Evolutionary conservation across 2,329 filamentous ascomycete genomes (phyloP).

Genomic region (Lecanicillium sp.): DNA sequence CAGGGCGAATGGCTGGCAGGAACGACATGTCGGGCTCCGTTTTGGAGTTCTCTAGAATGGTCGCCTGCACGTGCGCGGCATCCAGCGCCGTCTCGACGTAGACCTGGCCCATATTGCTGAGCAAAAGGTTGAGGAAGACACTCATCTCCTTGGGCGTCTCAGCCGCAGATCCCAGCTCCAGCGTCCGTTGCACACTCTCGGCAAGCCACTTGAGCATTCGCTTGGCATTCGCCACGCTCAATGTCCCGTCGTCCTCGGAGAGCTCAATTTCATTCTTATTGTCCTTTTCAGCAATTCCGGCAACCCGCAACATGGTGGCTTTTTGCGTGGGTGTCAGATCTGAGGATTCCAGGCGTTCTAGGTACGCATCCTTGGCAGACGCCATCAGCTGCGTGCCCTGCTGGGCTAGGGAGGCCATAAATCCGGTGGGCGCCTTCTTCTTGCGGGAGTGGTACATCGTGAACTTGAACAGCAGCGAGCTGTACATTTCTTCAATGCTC

Average conservation of each 20-base stretch:
- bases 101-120: conserved; percentile 83
- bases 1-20: conserved; percentile 69
- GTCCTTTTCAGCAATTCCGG: conserved; percentile 70
- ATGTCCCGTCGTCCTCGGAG: conserved; percentile 77
- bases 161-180: conserved; percentile 80
- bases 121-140: conserved; percentile 73
- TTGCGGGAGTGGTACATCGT: conserved; percentile 87
- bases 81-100: conserved; percentile 63
- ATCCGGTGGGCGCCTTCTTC: conserved; percentile 84
- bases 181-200: conserved; percentile 82
- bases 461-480: conserved; percentile 91
- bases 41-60: conserved; percentile 71
- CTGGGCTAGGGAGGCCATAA: conserved; percentile 87
- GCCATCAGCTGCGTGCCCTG: conserved; percentile 84
- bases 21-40: conserved; percentile 84
- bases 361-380: conserved; percentile 84
- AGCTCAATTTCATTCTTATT: conserved; percentile 86
- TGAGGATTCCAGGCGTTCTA: conserved; percentile 80
- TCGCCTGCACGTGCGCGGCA: conserved; percentile 66
- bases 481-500: conserved; percentile 75
- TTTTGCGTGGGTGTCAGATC: conserved; percentile 86
- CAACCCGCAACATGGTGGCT: conserved; percentile 81
- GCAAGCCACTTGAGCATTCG: conserved; percentile 97
- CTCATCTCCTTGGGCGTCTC: conserved; percentile 95
- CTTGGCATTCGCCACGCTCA: conserved; percentile 85